Base-by-base conservation (phyloP, 2,329 filamentous ascomycete genomes). In the Hansfordia pulvinata region DNA sequence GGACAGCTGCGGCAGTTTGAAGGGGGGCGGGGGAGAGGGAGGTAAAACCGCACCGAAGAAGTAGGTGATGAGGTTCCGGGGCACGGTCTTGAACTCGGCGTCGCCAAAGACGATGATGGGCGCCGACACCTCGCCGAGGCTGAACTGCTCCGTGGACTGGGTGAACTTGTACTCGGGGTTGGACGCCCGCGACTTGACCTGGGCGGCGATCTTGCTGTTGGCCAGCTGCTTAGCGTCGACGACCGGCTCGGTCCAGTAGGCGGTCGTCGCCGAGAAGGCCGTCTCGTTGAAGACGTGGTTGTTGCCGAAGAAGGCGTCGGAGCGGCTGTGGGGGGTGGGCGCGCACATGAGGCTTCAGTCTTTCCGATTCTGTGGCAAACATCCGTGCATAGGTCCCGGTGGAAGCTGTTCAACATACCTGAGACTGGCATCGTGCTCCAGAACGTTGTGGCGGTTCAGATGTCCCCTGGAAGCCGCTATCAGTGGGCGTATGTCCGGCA, bases 91-190 rank as follows among this genome's bases (percentile, higher is more conserved):
- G 2, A 41, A 25, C 0, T 43, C 30, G 4, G 53, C 41, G 35
- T 65, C 53, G 1, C 65, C 64, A 25, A 69, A 60, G 0, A 50
- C 55, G 10, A 66, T 46, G n/a, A 69, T 49, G 1, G 58, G 59
- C 3, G 62, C 63, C 4, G 56, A 51, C 1, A 64, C 37, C 44
- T 69, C 64, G 5, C 64, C 64, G 2, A 62, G 39, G 30, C 56
- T 62, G 33, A 68, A 68, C 7, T 43, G 30, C 31, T 62, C 54
- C 0, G 45, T 54, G 0, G 38, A 43, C 0, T 44, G 33, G 0
- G 55, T 58, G 46, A 69, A 60, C 0, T 39, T 53, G 37, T 64
- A 69, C 0, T 47, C 49, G 0, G 64, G 61, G 35, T 69, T 69
- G 25, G 36, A 49, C 0, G 59, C 48, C 13, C 49, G 49, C 2